Evolutionary conservation across 2,329 filamentous ascomycete genomes (phyloP).

Genomic region (Cercospora sp.): DNA sequence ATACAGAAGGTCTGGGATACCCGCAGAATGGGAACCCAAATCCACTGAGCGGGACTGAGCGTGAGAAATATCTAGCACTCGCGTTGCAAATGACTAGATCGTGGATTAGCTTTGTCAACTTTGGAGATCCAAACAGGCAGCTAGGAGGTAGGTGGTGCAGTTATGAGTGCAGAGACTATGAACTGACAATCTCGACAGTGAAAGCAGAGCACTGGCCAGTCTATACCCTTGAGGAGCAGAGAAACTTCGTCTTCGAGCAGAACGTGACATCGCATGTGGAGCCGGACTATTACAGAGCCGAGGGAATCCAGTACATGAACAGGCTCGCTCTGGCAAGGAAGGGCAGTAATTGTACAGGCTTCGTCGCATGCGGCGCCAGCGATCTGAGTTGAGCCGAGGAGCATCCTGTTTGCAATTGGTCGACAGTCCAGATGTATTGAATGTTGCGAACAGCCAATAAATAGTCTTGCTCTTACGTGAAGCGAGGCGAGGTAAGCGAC

Average conservation of each 20-base stretch:
- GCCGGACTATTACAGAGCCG: constrained; percentile 48
- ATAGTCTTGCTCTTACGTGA: background rate
- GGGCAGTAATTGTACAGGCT: constrained; percentile 27
- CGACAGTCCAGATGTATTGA: background rate
- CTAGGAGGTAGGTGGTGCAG: constrained; percentile 26
- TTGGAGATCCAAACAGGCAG: constrained; percentile 44
- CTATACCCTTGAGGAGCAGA: constrained; percentile 45
- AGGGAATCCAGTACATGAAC: constrained; percentile 43
- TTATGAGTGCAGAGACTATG: background rate
- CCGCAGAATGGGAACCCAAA: constrained; percentile 28
- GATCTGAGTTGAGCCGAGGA: background rate
- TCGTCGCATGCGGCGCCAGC: constrained; percentile 28
- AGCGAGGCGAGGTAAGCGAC: background rate
- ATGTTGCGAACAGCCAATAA: background rate
- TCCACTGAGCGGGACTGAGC: constrained; percentile 26
- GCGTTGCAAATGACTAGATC: constrained; percentile 52
- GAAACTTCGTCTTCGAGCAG: constrained; percentile 54
- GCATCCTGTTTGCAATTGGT: background rate
- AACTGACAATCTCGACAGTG: constrained; percentile 20
- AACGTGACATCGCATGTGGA: constrained; percentile 44
- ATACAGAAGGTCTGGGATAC: constrained; percentile 44
- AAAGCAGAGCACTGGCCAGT: constrained; percentile 44
- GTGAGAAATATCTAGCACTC: constrained; percentile 44
- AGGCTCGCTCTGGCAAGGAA: constrained; percentile 29
- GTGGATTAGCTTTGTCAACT: constrained; percentile 55